Evolutionary conservation across 805 yeast genomes (phyloP), one percentile per base, ranked within the genome.

Genomic region (Lipomyces orientalis): DNA sequence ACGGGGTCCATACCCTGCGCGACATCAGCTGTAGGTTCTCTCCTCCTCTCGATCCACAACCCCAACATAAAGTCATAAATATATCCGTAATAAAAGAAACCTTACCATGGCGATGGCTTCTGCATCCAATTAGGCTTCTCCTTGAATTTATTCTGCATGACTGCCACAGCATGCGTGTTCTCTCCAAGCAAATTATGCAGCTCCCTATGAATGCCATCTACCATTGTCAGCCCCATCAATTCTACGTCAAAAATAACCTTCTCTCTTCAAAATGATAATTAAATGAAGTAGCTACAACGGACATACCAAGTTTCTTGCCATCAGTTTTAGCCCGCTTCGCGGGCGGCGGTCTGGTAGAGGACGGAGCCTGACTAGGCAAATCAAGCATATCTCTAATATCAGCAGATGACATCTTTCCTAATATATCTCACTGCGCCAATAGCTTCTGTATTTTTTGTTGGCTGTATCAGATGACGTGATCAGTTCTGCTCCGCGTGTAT

Each of bases 101-200:
- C 68, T 16, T 49, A 70, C 99, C 99, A 95, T 0, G 97, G 93
- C 0, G 95, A 84, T 0, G 91, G 89, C 68, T 87, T 89, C 22
- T 85, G 82, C 55, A 80, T 80, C 73, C 86, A 82, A 66, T 86
- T 86, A 62, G 91, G 82, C 72, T 87, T 84, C 67, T 88, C 91
- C 70, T 88, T 89, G 75, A 88, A 88, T 70, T 86, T 83, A 62
- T 77, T 79, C 62, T 81, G 81, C 61, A 82, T 82, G n/a, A 84
- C 85, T n/a, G 84, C 84, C 7, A 85, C 86, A 0, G 98, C 93
- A 0, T 99, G 97, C 1, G 97, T 87, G 77, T 92, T 92, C 52
- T 95, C 93, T 4, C 99, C 99, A 54, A 95, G 81, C 62, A 96
- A 83, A 71, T 90, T 90, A 78, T 90, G 93, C 63, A 95, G 81